These are phyloP conservation scores for Aphanomyces stellatus DNA, from an alignment of 352 stramenopile genomes.

Conservation along the genomic window DNA sequence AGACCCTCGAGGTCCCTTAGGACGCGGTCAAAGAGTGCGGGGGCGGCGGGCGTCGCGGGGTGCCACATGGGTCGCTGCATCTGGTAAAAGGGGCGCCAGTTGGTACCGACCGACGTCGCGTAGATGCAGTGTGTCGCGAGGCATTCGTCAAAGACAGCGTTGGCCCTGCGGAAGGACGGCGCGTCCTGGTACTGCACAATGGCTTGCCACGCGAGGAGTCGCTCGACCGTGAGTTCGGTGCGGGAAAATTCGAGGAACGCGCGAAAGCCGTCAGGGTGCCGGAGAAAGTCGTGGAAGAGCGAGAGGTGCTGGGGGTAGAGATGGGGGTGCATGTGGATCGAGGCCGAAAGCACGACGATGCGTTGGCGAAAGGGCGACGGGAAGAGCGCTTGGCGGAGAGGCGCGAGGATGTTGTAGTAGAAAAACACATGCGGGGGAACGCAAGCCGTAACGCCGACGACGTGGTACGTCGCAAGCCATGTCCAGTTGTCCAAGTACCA, in stretches of 20 bases:
- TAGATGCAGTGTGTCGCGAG: neutral
- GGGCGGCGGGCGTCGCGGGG: neutral
- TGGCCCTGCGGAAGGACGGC: neutral
- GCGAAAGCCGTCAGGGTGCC: neutral
- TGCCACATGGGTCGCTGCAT: neutral
- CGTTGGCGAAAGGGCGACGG: neutral
- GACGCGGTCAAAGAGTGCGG: neutral
- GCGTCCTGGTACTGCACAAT: neutral
- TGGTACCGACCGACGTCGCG: neutral
- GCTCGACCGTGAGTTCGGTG: neutral
- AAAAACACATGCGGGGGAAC: neutral
- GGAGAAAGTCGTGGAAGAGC: neutral
- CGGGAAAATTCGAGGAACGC: conserved; percentile 1
- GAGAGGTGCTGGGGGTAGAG: neutral
- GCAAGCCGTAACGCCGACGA: neutral
- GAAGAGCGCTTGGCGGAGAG: neutral
- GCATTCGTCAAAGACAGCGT: neutral
- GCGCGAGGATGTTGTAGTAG: neutral
- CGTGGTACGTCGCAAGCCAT: neutral
- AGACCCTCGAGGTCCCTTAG: neutral
- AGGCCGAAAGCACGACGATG: neutral
- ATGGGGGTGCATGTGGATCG: neutral
- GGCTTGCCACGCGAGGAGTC: neutral
- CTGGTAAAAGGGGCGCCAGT: neutral
- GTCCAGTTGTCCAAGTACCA: neutral